Evolutionary conservation across 257 asterid genomes (phyloP), one percentile per base, ranked within the genome.

Genomic region (Echites panduratus): DNA sequence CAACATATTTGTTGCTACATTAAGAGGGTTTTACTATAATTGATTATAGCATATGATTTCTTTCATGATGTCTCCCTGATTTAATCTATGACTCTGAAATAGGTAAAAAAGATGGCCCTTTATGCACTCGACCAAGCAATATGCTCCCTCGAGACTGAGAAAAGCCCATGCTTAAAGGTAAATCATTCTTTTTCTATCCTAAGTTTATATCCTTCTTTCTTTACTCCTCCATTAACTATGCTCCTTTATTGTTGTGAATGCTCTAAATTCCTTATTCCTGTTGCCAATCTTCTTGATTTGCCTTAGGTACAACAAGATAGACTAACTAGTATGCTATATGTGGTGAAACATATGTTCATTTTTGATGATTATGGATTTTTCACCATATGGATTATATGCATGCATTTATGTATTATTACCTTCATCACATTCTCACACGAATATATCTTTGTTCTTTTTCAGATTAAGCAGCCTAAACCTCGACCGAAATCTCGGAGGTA

Each of bases 41-140:
- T 50, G 57, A 50, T 32, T 68, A 68, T 44, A 29, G 20, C 40
- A 44, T 56, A 71, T 14, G 16, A 52, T 17, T 54, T 66, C 71
- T 66, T 57, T 70, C 20, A 32, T 32, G 40, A 32, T 32, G 22
- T 61, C 74, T 68, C 26, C 13, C 41, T 26, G 7, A 40, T 40
- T 0, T 47, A 19, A 11, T 8, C 16, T 43, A 47, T 49, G 57
- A 49, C 54, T n/a, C n/a, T 78, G 77, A 48, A 59, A 72, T 80
- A 84, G 90, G 87, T 86, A 41, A 86, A 76, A 75, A 86, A 82
- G 87, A 82, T 86, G 87, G 85, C 81, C 63, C 68, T 86, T 38
- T 78, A 82, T 79, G 88, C 88, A 29, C 70, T 86, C 29, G 64
- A 75, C 16, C n/a, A 70, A 17, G 83, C 84, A 17, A 75, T 80